These are phyloP conservation scores for Pythium sp. DNA, from an alignment of 352 stramenopile species.

Conservation along the genomic window DNA sequence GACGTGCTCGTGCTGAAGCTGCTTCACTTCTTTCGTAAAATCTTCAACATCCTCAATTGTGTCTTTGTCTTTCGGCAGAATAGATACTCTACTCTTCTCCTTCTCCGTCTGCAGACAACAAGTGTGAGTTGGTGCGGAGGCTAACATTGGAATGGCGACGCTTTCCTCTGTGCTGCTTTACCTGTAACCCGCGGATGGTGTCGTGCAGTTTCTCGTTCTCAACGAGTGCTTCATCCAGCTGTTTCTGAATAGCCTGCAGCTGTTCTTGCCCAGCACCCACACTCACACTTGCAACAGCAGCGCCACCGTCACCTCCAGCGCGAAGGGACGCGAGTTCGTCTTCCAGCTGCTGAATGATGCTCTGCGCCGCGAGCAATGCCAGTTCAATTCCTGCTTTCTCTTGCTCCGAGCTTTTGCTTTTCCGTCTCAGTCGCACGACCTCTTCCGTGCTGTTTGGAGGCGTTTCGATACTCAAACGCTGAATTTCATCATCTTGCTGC, in stretches of 20 bases:
- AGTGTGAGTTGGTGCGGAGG: constrained; percentile 26
- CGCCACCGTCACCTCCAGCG: background rate
- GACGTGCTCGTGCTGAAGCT: constrained; percentile 33
- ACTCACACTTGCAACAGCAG: background rate
- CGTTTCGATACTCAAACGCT: constrained; percentile 19
- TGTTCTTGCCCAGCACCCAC: constrained; percentile 20
- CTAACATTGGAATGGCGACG: constrained; percentile 32
- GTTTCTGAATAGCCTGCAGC: constrained; percentile 29
- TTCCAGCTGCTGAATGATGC: constrained; percentile 45
- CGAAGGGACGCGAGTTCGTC: constrained; percentile 21
- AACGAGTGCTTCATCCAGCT: constrained; percentile 46
- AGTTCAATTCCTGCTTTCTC: constrained; percentile 28
- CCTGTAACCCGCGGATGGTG: constrained; percentile 61
- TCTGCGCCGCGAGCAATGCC: constrained; percentile 29
- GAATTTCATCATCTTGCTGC: constrained; percentile 24
- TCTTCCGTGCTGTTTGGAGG: constrained; percentile 14
- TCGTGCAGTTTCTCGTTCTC: constrained; percentile 64
- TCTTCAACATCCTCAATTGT: constrained; percentile 20
- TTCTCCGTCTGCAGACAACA: constrained; percentile 19
- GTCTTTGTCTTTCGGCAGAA: constrained; percentile 17
- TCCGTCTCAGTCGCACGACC: constrained; percentile 14
- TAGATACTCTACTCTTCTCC: constrained; percentile 11
- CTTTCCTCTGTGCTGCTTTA: constrained; percentile 40
- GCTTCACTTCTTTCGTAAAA: constrained; percentile 37
- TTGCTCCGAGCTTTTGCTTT: constrained; percentile 25